phyloP scores from a whole-genome alignment of 2,329 filamentous ascomycete species.

The Aspergillus spinulosporus region DNA sequence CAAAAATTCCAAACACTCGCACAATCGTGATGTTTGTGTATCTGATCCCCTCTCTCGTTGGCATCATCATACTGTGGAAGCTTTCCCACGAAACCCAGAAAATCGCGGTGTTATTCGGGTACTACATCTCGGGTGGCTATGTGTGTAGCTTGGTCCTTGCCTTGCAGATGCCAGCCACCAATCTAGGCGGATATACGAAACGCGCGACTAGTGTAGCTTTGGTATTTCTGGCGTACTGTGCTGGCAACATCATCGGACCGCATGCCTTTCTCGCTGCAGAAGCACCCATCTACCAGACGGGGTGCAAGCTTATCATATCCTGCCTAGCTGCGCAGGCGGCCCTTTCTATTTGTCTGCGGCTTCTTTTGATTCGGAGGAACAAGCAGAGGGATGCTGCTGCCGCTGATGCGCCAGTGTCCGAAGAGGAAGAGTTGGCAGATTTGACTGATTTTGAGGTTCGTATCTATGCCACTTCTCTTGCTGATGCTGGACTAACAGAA shows the following conservation, averaged over 20 bases:
- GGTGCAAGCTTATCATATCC: constrained; percentile 53
- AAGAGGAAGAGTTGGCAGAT: constrained; percentile 23
- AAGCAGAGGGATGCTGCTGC: constrained; percentile 20
- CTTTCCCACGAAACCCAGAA: constrained; percentile 45
- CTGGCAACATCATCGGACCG: constrained; percentile 11
- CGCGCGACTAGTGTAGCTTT: constrained; percentile 51
- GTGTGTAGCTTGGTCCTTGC: constrained; percentile 56
- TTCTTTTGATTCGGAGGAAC: constrained; percentile 24
- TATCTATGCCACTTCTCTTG: neutral
- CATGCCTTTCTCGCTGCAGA: constrained; percentile 10
- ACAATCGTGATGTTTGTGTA: constrained; percentile 57
- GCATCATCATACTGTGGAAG: constrained; percentile 54
- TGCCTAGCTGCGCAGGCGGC: constrained; percentile 25
- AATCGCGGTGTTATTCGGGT: constrained; percentile 51
- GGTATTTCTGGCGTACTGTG: constrained; percentile 45
- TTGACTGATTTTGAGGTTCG: constrained; percentile 33
- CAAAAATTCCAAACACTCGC: constrained; percentile 52
- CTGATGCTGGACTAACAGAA: neutral
- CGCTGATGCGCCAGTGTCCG: neutral
- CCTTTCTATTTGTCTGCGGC: constrained; percentile 23
- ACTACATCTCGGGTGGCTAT: constrained; percentile 53
- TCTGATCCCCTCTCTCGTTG: constrained; percentile 54
- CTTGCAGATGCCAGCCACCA: constrained; percentile 44
- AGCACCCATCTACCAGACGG: constrained; percentile 52
- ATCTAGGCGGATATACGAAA: constrained; percentile 53